Percentiles rank a stretch among this genome's conserved stretches.
phyloP scores from a whole-genome alignment of 2,329 filamentous ascomycete genomes.

The Dactylellina haptotyla region DNA sequence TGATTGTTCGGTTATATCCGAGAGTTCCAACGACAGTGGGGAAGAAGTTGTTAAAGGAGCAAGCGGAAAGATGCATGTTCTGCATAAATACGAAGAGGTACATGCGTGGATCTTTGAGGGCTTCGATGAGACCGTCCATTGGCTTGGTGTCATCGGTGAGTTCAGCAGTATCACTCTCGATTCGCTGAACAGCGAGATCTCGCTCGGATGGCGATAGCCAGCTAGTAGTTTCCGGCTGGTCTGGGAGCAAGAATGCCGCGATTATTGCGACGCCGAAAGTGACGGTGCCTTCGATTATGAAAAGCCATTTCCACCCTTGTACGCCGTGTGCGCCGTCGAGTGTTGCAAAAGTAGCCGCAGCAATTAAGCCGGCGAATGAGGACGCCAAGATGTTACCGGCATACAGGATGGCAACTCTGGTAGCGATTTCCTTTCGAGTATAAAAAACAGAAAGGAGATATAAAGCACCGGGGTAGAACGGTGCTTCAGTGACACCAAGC shows the following conservation, averaged over 20 bases:
- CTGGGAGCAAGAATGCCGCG: slow-evolving; percentile 63
- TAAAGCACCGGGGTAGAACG: slow-evolving; percentile 72
- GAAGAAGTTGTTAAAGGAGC: slow-evolving; percentile 60
- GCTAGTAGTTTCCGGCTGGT: slow-evolving; percentile 62
- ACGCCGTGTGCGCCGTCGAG: slow-evolving; percentile 69
- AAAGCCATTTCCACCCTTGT: slow-evolving; percentile 71
- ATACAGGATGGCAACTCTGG: slow-evolving; percentile 69
- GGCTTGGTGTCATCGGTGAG: slow-evolving; percentile 63
- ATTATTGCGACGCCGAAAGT: slow-evolving; percentile 63
- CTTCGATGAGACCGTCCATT: slow-evolving; percentile 66
- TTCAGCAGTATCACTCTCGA: slow-evolving; percentile 67
- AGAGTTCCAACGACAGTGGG: slow-evolving; percentile 66
- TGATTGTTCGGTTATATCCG: slow-evolving; percentile 65
- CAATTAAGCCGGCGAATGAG: slow-evolving; percentile 70
- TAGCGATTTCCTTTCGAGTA: slow-evolving; percentile 69
- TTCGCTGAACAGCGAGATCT: slow-evolving; percentile 64
- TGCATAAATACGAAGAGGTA: slow-evolving; percentile 69
- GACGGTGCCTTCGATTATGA: slow-evolving; percentile 68
- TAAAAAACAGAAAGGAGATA: slow-evolving; percentile 75
- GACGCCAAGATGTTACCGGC: slow-evolving; percentile 71
- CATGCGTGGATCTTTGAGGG: slow-evolving; percentile 65
- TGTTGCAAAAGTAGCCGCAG: slow-evolving; percentile 69
- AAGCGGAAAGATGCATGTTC: slow-evolving; percentile 68
- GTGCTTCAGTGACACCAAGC: slow-evolving; percentile 60
- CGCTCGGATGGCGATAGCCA: slow-evolving; percentile 66